Conservation (phyloP, 371 early-diverging fungal genomes). For the Rozella allomycis region DNA sequence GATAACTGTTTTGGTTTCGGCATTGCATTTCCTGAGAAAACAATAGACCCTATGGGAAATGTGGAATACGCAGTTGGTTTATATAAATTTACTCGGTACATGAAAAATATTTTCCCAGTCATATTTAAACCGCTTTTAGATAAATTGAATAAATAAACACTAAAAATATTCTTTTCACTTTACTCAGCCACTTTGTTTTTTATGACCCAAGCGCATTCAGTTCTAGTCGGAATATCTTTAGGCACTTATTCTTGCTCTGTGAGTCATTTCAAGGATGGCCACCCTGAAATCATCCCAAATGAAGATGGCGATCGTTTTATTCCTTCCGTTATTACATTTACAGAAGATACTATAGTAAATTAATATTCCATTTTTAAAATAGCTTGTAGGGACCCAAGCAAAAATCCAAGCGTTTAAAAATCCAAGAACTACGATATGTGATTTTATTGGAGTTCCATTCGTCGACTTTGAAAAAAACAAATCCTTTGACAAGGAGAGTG, state of each 20-base stretch:
- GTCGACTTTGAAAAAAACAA: constrained; percentile 40
- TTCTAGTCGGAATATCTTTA: too few species aligned
- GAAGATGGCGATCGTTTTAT: constrained; percentile 91
- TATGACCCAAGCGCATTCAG: too few species aligned
- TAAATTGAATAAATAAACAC: too few species aligned
- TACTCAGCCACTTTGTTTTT: too few species aligned
- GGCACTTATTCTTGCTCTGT: too few species aligned
- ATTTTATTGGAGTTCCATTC: constrained; percentile 40
- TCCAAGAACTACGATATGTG: constrained; percentile 54
- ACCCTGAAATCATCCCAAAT: constrained; percentile 81
- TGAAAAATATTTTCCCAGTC: too few species aligned
- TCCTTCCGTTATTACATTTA: constrained; percentile 73
- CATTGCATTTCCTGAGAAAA: constrained; percentile 1
- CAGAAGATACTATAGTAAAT: constrained; percentile 58
- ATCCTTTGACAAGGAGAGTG: constrained; percentile 5
- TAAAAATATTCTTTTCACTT: too few species aligned
- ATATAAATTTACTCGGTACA: neutral
- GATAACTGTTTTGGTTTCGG: neutral
- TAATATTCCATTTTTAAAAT: constrained; percentile 1
- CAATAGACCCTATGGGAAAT: neutral
- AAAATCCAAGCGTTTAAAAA: constrained; percentile 69
- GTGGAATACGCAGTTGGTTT: neutral
- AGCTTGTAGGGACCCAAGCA: constrained; percentile 81
- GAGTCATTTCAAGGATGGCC: too few species aligned
- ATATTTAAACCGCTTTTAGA: too few species aligned